Evolutionary conservation across 768 basidiomycete genomes (phyloP), one percentile per base, ranked within the genome.

Genomic region (Tubosaeta sp.): DNA sequence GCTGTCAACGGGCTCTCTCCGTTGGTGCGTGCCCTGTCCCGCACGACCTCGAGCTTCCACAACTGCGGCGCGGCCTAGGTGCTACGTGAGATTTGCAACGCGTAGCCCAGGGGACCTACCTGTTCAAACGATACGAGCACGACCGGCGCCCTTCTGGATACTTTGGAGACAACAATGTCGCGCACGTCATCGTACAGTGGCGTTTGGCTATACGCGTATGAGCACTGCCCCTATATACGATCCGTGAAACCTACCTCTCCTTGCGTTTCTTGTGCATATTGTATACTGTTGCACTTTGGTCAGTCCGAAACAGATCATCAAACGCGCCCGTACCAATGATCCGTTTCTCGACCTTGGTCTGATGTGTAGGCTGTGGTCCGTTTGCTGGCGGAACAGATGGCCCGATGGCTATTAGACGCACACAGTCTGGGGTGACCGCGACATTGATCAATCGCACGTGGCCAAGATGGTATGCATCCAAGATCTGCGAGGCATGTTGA

Each of bases 61-160:
- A 89, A 73, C 63, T 89, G 86, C 0, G 88, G 86, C 14, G 85
- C 76, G 1, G 83, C 79, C 84, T 87, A 14, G 16, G 4, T 8
- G 3, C 6, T 7, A 3, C 6, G 19, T 38, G 3, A 38, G 36
- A 35, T 10, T 8, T 10, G 36, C 19, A 38, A 19, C 8, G 36
- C 36, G 4, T 18, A 10, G 19, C 3, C 9, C 22, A 36, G 32
- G 11, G n/a, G 14, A 27, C 57, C 9, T 34, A 58, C 65, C 60
- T 67, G 51, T 45, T 67, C 57, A 27, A 67, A 64, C 35, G 67
- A 62, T 25, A 81, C 69, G 29, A 81, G 64, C 13, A 76, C 73
- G 13, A 73, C 59, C n/a, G 69, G 63, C 47, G 70, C 73, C 46
- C 65, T 67, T 45, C 68, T 69, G n/a, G 79, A 71, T 34, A 80